These are phyloP conservation scores for Gossypium australe DNA, from an alignment of 345 rosid species.

Conservation along the genomic window DNA sequence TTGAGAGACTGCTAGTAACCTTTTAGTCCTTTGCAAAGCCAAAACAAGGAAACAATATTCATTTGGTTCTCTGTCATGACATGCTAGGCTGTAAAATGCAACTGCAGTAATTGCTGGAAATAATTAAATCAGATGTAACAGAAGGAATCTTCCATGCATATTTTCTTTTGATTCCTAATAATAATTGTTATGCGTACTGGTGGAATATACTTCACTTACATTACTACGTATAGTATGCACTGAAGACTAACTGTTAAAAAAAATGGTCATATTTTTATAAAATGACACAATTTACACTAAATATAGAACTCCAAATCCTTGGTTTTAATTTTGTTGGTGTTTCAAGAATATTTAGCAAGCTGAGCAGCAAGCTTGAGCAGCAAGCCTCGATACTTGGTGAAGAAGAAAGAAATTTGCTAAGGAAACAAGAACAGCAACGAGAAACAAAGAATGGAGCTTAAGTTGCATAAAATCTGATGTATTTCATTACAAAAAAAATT, in stretches of 20 bases:
- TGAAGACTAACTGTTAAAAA: neutral
- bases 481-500: no score
- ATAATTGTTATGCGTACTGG: neutral
- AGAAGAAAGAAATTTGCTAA: no score
- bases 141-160: constrained; percentile 1
- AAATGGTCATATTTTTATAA: neutral
- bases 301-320: neutral
- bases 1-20: neutral
- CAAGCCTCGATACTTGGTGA: no score
- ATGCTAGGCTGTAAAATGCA: constrained; percentile 21
- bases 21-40: neutral
- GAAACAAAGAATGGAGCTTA: no score
- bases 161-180: neutral
- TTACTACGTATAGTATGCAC: no score
- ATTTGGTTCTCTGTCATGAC: constrained; percentile 12
- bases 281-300: no score
- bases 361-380: no score
- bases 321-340: no score
- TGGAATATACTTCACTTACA: neutral
- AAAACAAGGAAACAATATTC: neutral
- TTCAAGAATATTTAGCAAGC: no score
- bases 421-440: no score
- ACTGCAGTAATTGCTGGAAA: neutral
- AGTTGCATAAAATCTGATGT: no score
- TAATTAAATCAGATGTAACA: neutral